Base-by-base conservation (phyloP, 306 rosid species). In the Glycine tomentella region DNA sequence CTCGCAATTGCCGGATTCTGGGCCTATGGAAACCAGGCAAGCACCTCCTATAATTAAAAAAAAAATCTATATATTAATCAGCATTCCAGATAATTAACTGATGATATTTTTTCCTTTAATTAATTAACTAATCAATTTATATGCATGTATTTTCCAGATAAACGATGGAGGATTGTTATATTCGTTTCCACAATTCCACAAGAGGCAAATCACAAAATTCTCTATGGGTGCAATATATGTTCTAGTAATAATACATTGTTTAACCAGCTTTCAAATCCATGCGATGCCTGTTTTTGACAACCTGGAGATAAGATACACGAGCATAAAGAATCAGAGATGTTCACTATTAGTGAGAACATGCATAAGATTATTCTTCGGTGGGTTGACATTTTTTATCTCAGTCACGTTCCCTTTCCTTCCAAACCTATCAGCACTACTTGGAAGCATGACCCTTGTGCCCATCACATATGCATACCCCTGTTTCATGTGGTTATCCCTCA, bases 361-460 rank as follows among this genome's bases (percentile, higher is more conserved):
- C 38, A 0, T 90, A 0, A 88, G 94, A 0, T 2, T 93, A 5
- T 62, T 87, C 71, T 89, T 90, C 4, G 97, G 97, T 9, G 94
- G 88, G 1, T 10, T 93, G 16, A 57, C 87, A 1, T 89, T 79
- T 74, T 87, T 87, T 6, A 17, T 81, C 2, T 83, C 93, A 0
- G 94, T 93, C n/a, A 58, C 91, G 4, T 79, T 93, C 12, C 97
- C 97, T 0, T 93, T 93, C 85, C 63, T 93, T 20, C 92, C 89
- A 15, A 75, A 76, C 40, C 85, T 91, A 1, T 76, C 86, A 3
- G 75, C 86, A 3, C 72, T 93, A 8, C 42, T 88, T 1, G 94
- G 94, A 70, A 91, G 91, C 2, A 55, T 93, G 5, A 85, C 91
- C 0, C 38, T 81, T 2, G 76, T 93, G 59, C 97, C 97, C 1